Conservation (phyloP, 108 stramenopile genomes). For the Fragilariopsis cylindrus region DNA sequence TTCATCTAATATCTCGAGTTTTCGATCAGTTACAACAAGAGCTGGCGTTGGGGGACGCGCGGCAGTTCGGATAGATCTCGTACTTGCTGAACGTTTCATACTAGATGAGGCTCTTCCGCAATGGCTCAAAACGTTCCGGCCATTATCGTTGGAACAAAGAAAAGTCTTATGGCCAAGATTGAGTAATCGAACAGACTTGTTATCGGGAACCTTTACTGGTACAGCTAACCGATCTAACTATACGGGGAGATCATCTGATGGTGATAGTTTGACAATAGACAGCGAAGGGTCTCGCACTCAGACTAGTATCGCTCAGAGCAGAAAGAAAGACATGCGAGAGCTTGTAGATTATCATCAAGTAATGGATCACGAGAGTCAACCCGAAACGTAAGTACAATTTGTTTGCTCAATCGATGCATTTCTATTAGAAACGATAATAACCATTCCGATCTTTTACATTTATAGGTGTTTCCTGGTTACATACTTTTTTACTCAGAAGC, state of each 20-base stretch:
- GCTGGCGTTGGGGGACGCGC: conserved; percentile 21
- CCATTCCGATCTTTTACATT: not conserved
- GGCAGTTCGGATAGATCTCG: conserved; percentile 31
- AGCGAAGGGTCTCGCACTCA: conserved; percentile 44
- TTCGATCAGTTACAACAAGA: conserved; percentile 11
- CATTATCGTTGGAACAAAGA: conserved; percentile 72
- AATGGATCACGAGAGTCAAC: conserved; percentile 63
- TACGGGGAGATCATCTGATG: conserved; percentile 29
- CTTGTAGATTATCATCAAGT: conserved; percentile 66
- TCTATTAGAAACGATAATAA: not conserved
- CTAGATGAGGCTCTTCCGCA: conserved; percentile 64
- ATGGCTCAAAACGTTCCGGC: conserved; percentile 80
- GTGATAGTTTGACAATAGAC: conserved; percentile 50
- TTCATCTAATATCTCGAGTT: conserved; percentile 6
- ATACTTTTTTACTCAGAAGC: conserved; percentile 72
- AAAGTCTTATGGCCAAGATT: conserved; percentile 68
- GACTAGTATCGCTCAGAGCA: conserved; percentile 14
- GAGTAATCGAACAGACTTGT: not conserved
- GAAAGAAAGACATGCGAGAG: conserved; percentile 54
- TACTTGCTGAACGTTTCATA: conserved; percentile 69
- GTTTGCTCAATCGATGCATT: not conserved
- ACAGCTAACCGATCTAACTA: conserved; percentile 33
- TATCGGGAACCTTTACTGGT: not conserved
- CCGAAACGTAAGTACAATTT: conserved; percentile 67
- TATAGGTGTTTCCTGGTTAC: conserved; percentile 74